These are phyloP conservation scores for Volvox reticuliferus DNA, from an alignment of 139 green algal genomes.

Conservation along the genomic window DNA sequence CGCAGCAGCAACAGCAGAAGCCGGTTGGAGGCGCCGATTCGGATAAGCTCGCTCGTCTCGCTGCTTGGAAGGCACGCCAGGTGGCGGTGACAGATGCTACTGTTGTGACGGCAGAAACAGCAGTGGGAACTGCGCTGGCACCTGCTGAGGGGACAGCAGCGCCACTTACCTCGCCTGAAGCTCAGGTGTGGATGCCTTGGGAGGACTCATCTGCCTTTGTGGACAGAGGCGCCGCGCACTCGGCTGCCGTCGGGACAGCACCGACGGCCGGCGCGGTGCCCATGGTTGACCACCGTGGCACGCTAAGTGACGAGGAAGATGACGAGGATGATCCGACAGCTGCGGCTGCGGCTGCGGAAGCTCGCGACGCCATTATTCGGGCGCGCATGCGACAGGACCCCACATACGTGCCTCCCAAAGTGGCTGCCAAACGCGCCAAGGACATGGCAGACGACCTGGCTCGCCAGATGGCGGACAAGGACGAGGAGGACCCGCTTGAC, in stretches of 20 bases:
- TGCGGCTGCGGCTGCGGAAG: conserved; percentile 79
- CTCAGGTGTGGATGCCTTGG: conserved; percentile 67
- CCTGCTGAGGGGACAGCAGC: not conserved
- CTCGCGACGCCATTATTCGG: conserved; percentile 16
- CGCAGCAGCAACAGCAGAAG: not conserved
- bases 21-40: not conserved
- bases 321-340: conserved; percentile 85
- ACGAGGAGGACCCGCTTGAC: conserved; percentile 87
- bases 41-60: conserved; percentile 52
- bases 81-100: not conserved
- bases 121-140: not conserved
- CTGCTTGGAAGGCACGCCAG: conserved; percentile 58
- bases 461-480: conserved; percentile 43
- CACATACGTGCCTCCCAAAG: conserved; percentile 31
- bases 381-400: conserved; percentile 12
- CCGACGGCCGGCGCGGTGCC: not conserved
- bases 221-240: not conserved
- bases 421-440: conserved; percentile 23
- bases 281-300: no score
- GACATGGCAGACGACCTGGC: conserved; percentile 34
- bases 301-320: conserved; percentile 48
- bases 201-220: conserved; percentile 53
- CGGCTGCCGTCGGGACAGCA: conserved; percentile 1
- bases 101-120: not conserved
- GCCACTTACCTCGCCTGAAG: not conserved